Conservation (phyloP, 805 yeast genomes). For the Metschnikowia gruessii region DNA sequence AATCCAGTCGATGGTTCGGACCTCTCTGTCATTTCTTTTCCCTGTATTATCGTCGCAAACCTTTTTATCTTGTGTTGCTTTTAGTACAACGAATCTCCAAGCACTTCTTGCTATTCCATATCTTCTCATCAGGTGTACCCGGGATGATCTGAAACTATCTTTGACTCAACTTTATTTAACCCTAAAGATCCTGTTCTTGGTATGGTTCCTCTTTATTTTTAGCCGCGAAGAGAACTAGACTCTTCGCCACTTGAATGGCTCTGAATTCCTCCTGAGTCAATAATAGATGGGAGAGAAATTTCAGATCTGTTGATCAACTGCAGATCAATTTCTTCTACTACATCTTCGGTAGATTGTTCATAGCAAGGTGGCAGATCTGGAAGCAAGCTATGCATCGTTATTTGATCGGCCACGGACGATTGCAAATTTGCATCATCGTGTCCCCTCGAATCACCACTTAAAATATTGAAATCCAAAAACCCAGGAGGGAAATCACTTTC, state of each 20-base stretch:
- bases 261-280: neutral
- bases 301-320: neutral
- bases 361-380: constrained; percentile 42
- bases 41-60: too few relatives aligned
- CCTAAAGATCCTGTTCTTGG: too few relatives aligned
- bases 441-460: constrained; percentile 4
- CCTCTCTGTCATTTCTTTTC: too few relatives aligned
- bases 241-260: neutral
- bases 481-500: constrained; percentile 56
- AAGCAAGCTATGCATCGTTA: constrained; percentile 38
- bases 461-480: constrained; percentile 44
- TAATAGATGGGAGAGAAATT: neutral
- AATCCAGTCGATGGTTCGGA: too few relatives aligned
- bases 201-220: too few relatives aligned
- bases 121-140: too few relatives aligned
- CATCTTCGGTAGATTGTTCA: constrained; percentile 8
- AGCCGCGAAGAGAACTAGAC: neutral
- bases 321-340: neutral
- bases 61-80: too few relatives aligned
- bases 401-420: constrained; percentile 38
- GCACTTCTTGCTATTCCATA: too few relatives aligned
- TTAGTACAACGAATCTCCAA: too few relatives aligned
- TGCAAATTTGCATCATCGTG: constrained; percentile 28
- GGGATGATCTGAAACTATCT: too few relatives aligned
- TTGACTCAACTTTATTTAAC: too few relatives aligned